Base-by-base conservation (phyloP, 1,139 yeast species). In the Yamadazyma pseudoaaseri region DNA sequence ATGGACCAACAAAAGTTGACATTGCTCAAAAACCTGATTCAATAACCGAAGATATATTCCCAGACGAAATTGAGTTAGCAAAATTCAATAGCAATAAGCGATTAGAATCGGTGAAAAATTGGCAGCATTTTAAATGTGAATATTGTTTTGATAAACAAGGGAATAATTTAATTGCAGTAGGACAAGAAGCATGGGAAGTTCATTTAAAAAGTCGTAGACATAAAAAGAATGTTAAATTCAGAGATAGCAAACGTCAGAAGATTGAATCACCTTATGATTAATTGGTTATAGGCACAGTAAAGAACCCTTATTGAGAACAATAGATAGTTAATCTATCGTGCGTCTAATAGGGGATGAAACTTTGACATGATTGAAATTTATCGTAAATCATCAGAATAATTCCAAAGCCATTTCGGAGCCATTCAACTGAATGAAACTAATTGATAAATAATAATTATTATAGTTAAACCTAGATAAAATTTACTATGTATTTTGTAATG, bases 131-230 rank as follows among this genome's bases (percentile, higher is more conserved):
- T 45, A 60, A 59, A 9, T 92, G 98, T 54, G 74, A 74, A 0
- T 57, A 70, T 1, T 92, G 98, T 52, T 61, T 59, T n/a, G 81
- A 76, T 45, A 62, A 65, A 25, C 63, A 70, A 3, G 81, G 81
- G 2, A 62, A 73, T 5, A 72, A 76, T 0, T 57, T 84, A 15
- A 72, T 86, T 1, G 73, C 86, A 1, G 80, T 92, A 6, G 97
- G 97, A 0, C 79, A 79, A 32, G 75, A 72, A 3, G 82, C 74
- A 33, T 87, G 89, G 83, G 58, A 71, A 4, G 66, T 72, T 3
- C 98, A 92, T 56, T 38, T 79, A 30, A 62, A 65, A 16, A 81
- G 96, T 40, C 67, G 79, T 40, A 70, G 85, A 37, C 96, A 87
- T 43, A 61, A 27, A 26, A 45, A 33, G 28, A 30, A 16, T 13